Conservation (phyloP, 805 yeast genomes). For the Hanseniaspora occidentalis region DNA sequence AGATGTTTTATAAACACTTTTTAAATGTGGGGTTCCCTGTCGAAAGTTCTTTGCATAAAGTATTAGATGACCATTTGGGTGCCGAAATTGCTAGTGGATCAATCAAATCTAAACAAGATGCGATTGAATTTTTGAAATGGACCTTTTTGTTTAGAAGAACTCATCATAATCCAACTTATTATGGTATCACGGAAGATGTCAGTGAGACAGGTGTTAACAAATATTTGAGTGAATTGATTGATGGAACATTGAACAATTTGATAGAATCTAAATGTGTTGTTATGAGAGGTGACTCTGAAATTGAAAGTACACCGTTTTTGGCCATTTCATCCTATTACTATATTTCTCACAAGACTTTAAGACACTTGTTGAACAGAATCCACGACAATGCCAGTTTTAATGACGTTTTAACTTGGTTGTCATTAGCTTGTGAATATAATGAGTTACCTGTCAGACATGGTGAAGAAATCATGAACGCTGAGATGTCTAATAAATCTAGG, state of each 20-base stretch:
- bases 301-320: constrained; percentile 67
- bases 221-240: constrained; percentile 54
- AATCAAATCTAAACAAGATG: constrained; percentile 84
- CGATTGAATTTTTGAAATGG: constrained; percentile 89
- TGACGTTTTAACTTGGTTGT: constrained; percentile 32
- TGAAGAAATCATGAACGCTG: constrained; percentile 76
- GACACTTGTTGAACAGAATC: constrained; percentile 49
- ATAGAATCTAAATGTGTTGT: constrained; percentile 60
- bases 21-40: constrained; percentile 93
- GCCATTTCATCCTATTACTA: constrained; percentile 85
- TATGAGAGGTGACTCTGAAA: constrained; percentile 29
- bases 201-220: constrained; percentile 42
- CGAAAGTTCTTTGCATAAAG: constrained; percentile 69
- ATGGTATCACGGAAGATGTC: constrained; percentile 67
- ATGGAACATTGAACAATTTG: constrained; percentile 52
- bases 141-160: constrained; percentile 89
- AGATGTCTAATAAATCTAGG: constrained; percentile 63
- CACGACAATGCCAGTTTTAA: constrained; percentile 27
- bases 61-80: constrained; percentile 81
- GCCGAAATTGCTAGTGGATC: constrained; percentile 95
- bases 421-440: constrained; percentile 65
- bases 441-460: constrained; percentile 87
- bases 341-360: constrained; percentile 78
- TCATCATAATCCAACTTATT: constrained; percentile 85
- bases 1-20: constrained; percentile 78